Conservation (phyloP, 352 stramenopile species). For the Globisporangium abappressorium region DNA sequence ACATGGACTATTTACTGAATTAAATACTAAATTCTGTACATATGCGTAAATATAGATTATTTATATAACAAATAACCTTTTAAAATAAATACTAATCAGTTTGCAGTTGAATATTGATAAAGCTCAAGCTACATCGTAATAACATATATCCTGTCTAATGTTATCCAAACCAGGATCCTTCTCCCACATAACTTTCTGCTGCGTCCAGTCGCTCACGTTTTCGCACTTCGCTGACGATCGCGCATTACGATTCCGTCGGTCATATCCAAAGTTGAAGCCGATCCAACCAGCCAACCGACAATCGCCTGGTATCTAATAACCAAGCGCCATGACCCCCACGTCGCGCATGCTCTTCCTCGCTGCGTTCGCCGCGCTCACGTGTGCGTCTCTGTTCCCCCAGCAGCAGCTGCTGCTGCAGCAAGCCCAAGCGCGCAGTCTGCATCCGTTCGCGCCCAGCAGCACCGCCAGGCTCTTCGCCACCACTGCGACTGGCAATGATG, state of each 20-base stretch:
- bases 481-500: conserved; percentile 9
- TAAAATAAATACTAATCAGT: too few species aligned
- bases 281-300: neutral
- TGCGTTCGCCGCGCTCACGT: neutral
- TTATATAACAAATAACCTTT: too few species aligned
- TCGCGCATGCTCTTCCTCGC: neutral
- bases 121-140: too few species aligned
- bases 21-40: too few species aligned
- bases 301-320: neutral
- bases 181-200: neutral
- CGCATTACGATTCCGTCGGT: neutral
- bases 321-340: neutral
- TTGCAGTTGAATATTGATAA: too few species aligned
- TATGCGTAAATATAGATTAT: too few species aligned
- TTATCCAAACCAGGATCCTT: neutral
- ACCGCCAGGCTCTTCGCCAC: neutral
- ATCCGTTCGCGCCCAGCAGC: neutral
- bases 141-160: too few species aligned
- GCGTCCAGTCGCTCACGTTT: neutral
- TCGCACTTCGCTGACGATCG: neutral
- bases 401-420: conserved; percentile 5
- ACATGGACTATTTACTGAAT: too few species aligned
- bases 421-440: conserved; percentile 11
- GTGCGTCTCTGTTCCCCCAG: neutral
- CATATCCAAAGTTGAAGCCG: conserved; percentile 16